phyloP scores from a whole-genome alignment of 1,139 yeast species.

The Blastobotrys persicus region DNA sequence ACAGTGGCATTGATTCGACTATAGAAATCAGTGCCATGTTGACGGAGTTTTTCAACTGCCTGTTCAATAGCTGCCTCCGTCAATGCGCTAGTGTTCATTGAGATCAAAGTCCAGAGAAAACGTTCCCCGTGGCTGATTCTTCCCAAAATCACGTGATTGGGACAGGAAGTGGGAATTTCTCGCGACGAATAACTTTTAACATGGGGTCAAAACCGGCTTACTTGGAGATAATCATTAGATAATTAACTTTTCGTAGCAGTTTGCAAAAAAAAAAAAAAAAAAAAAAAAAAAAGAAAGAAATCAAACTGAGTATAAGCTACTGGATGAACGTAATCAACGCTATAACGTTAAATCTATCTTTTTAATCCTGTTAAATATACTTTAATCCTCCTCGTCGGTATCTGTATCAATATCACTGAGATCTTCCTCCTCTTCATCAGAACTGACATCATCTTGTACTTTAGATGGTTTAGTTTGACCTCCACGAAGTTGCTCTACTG shows the following conservation, averaged over 20 bases:
- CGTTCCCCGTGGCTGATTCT: no score
- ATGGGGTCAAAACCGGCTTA: no score
- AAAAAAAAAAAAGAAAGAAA: no score
- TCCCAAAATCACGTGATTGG: background rate
- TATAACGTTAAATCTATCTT: background rate
- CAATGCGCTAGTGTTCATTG: slow-evolving; percentile 1
- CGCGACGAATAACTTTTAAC: no score
- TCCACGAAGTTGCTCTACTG: slow-evolving; percentile 49
- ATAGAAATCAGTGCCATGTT: background rate
- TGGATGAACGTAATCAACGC: no score
- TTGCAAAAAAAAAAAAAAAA: no score
- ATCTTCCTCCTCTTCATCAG: slow-evolving; percentile 36
- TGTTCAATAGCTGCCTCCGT: slow-evolving; percentile 2
- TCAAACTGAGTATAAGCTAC: no score
- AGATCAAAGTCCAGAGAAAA: no score
- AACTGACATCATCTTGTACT: slow-evolving; percentile 16
- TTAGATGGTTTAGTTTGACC: slow-evolving; percentile 46
- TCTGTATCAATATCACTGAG: slow-evolving; percentile 34
- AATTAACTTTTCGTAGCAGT: no score
- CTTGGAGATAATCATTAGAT: no score
- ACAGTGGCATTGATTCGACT: slow-evolving; percentile 3
- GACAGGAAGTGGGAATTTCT: no score
- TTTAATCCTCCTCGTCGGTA: slow-evolving; percentile 28
- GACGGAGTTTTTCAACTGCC: background rate
- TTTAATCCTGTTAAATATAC: background rate